Evolutionary conservation across 441 rosid species (phyloP), one percentile per base, ranked within the genome.

Genomic region (Viola pubescens): DNA sequence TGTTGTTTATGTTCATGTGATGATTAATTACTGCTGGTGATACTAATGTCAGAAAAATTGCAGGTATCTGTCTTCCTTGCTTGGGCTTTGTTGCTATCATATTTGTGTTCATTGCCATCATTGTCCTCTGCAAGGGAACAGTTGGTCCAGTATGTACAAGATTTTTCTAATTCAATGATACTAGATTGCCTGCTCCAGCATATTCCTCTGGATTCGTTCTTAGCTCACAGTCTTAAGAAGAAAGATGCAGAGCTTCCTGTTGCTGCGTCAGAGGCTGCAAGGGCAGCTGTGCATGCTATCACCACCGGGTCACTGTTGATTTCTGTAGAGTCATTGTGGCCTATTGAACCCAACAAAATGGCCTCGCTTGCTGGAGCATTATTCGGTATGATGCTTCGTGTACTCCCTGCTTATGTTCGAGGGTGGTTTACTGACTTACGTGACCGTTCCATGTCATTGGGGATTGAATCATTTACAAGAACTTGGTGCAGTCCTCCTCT

Each of bases 321-420:
- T 68, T 66, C 82, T 19, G 79, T 88, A 52, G 95, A 89, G 77
- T 77, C 92, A 65, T 86, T 92, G 66, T 86, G 96, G 96, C 95
- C 96, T 37, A 69, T 79, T 63, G 78, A 82, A 58, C 71, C 87
- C 8, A 66, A 58, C 51, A 89, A 79, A 64, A 66, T 88, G 85
- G 87, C 97, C 57, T 67, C 79, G 8, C 88, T 92, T 71, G 88
- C 98, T 66, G 98, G 91, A 61, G 91, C 91, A 39, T 66, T 89
- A 62, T 92, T 81, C 52, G 98, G 97, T 71, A 61, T 89, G 77
- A 81, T 88, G 91, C 84, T 92, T 50, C 73, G 81, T 50, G 79
- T 89, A 75, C 89, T 92, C 70, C 98, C 98, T 62, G 97, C 98
- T 53, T 92, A 83, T 60, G 97, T 92, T 61, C 85, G 97, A 72